phyloP scores from a whole-genome alignment of 202 grass and related monocot species.

The Miscanthus sacchariflorus region DNA sequence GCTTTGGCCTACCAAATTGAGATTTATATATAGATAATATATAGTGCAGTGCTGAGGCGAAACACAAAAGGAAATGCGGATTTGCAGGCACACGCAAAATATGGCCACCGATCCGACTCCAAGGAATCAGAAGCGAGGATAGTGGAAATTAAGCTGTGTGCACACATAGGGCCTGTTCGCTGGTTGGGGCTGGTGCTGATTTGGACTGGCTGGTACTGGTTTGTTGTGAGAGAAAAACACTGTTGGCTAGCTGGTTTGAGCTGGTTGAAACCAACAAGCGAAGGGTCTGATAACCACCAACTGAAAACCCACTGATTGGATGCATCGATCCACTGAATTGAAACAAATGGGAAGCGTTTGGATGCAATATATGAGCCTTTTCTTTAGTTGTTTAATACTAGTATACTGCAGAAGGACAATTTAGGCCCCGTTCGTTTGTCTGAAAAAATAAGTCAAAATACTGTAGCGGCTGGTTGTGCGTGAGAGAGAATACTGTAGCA shows the following conservation, averaged over 20 bases:
- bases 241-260: no score
- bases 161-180: not conserved
- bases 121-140: conserved; percentile 53
- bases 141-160: conserved; percentile 38
- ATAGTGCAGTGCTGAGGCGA: conserved; percentile 37
- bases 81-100: not conserved
- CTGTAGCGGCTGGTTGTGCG: no score
- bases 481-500: no score
- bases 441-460: no score
- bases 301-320: conserved; percentile 30
- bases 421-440: not conserved
- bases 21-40: not conserved
- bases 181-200: no score
- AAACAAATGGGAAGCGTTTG: conserved; percentile 22
- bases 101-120: conserved; percentile 1
- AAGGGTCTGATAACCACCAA: not conserved
- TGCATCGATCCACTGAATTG: not conserved
- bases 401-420: not conserved
- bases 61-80: not conserved
- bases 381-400: conserved; percentile 3
- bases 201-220: no score
- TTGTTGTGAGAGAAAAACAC: no score
- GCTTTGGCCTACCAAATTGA: conserved; percentile 37
- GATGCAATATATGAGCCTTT: not conserved
- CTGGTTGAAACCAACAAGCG: no score